These are phyloP conservation scores for Lachnellula occidentalis DNA, from an alignment of 2,329 filamentous ascomycete genomes.

Conservation along the genomic window DNA sequence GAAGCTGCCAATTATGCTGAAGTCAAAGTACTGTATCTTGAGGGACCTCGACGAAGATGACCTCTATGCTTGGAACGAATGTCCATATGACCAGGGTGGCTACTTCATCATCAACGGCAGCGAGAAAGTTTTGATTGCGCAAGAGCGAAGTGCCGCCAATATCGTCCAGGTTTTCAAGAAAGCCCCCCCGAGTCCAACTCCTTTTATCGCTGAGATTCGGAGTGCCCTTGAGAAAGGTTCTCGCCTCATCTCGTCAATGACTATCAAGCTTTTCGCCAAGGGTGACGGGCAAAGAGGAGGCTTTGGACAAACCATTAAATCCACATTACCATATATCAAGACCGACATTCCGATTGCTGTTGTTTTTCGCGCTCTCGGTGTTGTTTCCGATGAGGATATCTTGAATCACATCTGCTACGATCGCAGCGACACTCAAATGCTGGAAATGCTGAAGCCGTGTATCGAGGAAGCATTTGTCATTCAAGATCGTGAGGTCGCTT, in stretches of 20 bases:
- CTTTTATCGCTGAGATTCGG: constrained; percentile 91
- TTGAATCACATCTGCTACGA: constrained; percentile 97
- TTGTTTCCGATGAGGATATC: constrained; percentile 97
- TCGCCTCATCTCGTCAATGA: constrained; percentile 85
- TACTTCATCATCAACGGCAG: constrained; percentile 99
- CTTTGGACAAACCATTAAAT: constrained; percentile 83
- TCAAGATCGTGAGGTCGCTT: constrained; percentile 87
- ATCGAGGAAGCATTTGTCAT: constrained; percentile 96
- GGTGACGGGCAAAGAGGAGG: constrained; percentile 73
- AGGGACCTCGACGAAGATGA: constrained; percentile 78
- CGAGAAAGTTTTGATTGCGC: constrained; percentile 96
- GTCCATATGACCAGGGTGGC: constrained; percentile 94
- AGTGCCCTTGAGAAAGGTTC: constrained; percentile 96
- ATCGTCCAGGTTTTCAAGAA: constrained; percentile 99
- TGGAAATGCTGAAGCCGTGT: constrained; percentile 95
- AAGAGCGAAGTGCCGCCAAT: constrained; percentile 95
- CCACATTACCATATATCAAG: constrained; percentile 90
- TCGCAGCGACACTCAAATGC: constrained; percentile 89
- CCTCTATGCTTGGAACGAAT: constrained; percentile 89
- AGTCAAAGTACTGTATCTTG: constrained; percentile 91
- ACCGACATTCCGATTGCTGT: constrained; percentile 88
- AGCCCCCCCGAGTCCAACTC: constrained; percentile 83
- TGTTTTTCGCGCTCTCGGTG: constrained; percentile 89
- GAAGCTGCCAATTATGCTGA: constrained; percentile 95
- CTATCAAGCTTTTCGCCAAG: constrained; percentile 84